phyloP scores from a whole-genome alignment of 306 rosid species.

The Quercus suber region DNA sequence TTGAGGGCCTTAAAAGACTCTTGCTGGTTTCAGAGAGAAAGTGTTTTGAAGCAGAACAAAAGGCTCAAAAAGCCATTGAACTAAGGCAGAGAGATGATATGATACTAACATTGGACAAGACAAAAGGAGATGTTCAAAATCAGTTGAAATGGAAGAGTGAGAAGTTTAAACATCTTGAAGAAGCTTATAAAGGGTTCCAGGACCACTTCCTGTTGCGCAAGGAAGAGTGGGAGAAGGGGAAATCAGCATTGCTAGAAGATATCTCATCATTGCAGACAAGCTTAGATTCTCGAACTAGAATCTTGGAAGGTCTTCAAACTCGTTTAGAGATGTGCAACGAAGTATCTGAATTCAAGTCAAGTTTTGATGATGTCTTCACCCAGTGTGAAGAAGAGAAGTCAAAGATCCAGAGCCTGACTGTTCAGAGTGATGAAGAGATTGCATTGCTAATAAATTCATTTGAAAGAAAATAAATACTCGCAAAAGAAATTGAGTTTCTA shows the following conservation, averaged over 20 bases:
- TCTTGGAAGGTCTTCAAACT: conserved; percentile 44
- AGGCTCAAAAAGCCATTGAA: conserved; percentile 26
- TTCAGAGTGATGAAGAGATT: conserved; percentile 54
- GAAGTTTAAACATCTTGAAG: conserved; percentile 67
- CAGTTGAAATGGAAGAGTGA: conserved; percentile 76
- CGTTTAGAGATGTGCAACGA: conserved; percentile 69
- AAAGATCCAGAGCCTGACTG: conserved; percentile 35
- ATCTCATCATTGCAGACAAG: conserved; percentile 48
- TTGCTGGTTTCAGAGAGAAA: conserved; percentile 37
- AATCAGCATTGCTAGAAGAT: conserved; percentile 35
- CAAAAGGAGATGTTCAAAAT: conserved; percentile 38
- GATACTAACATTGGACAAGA: conserved; percentile 52
- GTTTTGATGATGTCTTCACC: conserved; percentile 38
- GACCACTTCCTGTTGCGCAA: conserved; percentile 34
- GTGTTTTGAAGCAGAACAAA: conserved; percentile 46
- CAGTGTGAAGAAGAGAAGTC: conserved; percentile 51
- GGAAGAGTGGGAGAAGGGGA: conserved; percentile 60
- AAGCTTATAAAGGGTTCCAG: conserved; percentile 58
- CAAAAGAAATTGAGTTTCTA: conserved; percentile 43
- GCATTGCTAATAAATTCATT: conserved; percentile 40
- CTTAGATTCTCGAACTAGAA: conserved; percentile 59
- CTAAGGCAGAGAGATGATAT: conserved; percentile 40
- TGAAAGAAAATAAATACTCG: conserved; percentile 40
- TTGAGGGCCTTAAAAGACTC: conserved; percentile 38
- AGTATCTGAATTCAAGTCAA: conserved; percentile 43